Evolutionary conservation across 1,139 yeast species (phyloP).

Genomic region (Debaryomyces subglobosus): DNA sequence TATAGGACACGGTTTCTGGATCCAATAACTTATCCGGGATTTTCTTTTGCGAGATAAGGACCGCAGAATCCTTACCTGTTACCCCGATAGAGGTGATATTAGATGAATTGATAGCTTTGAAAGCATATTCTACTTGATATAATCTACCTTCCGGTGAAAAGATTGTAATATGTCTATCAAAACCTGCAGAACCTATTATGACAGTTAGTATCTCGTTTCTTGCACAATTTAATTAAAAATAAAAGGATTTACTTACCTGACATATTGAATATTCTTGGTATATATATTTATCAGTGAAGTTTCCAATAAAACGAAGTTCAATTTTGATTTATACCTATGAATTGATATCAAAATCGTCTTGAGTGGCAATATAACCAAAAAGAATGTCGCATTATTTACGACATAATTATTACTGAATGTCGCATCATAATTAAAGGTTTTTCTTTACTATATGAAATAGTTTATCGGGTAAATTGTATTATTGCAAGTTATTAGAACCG

Average conservation of each 20-base stretch:
- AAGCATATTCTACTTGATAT: conserved; percentile 96
- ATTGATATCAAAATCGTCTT: not conserved
- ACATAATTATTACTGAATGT: conserved; percentile 8
- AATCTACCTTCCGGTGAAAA: conserved; percentile 98
- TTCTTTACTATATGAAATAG: not conserved
- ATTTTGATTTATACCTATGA: not conserved
- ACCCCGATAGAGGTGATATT: conserved; percentile 88
- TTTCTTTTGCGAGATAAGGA: conserved; percentile 89
- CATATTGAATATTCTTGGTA: conserved; percentile 11
- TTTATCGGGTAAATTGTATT: not conserved
- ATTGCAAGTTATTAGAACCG: not conserved
- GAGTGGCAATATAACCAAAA: conserved; percentile 11
- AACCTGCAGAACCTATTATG: conserved; percentile 72
- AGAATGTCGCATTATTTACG: conserved; percentile 2
- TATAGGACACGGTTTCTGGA: conserved; percentile 78
- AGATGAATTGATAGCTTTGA: conserved; percentile 93
- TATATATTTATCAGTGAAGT: not conserved
- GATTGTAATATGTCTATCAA: conserved; percentile 97
- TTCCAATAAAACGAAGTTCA: not conserved
- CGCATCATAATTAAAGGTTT: conserved; percentile 2
- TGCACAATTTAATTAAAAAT: not conserved
- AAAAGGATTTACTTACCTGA: conserved; percentile 15
- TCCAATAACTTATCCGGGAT: conserved; percentile 94
- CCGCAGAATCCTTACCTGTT: conserved; percentile 87
- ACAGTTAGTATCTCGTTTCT: conserved; percentile 16